These are phyloP conservation scores for Halophytophthora batemanensis DNA, from an alignment of 352 stramenopile genomes.

Conservation along the genomic window DNA sequence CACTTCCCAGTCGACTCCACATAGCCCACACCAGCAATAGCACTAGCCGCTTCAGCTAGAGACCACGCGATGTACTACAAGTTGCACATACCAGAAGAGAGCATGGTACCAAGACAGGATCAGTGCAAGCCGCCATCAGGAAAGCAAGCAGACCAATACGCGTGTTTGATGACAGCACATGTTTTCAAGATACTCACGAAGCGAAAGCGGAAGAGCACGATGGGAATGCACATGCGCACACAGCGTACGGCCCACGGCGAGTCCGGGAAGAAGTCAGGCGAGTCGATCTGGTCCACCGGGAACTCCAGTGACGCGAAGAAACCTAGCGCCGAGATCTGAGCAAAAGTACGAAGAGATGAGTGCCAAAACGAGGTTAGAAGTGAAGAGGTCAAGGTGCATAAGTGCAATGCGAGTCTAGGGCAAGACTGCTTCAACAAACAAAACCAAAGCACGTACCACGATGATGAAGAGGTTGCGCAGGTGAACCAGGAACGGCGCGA, in stretches of 20 bases:
- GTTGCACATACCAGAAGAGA: constrained; percentile 3
- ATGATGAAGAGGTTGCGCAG: constrained; percentile 74
- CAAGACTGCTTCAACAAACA: background rate
- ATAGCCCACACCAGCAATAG: constrained; percentile 75
- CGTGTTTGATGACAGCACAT: too few relatives aligned
- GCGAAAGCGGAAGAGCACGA: constrained; percentile 83
- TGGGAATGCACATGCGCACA: constrained; percentile 64
- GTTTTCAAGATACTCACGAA: constrained; percentile 46
- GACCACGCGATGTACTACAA: constrained; percentile 84
- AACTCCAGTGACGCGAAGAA: constrained; percentile 76
- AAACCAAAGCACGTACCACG: constrained; percentile 34
- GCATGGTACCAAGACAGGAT: constrained; percentile 4
- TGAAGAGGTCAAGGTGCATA: background rate
- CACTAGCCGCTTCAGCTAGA: constrained; percentile 71
- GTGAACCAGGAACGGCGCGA: constrained; percentile 63
- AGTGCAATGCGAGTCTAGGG: background rate
- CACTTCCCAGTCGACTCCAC: constrained; percentile 75
- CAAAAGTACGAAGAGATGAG: background rate
- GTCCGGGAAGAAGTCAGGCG: constrained; percentile 65
- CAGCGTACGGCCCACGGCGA: constrained; percentile 57
- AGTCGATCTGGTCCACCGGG: constrained; percentile 79
- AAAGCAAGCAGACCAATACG: background rate
- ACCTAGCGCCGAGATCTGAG: constrained; percentile 58
- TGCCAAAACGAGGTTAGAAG: background rate
- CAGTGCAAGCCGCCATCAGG: background rate